A percentile compares a stretch with the other conserved stretches of the same genome.
These are phyloP conservation scores for Botryotinia narcissicola DNA, from an alignment of 2,329 filamentous ascomycete genomes.

Conservation along the genomic window DNA sequence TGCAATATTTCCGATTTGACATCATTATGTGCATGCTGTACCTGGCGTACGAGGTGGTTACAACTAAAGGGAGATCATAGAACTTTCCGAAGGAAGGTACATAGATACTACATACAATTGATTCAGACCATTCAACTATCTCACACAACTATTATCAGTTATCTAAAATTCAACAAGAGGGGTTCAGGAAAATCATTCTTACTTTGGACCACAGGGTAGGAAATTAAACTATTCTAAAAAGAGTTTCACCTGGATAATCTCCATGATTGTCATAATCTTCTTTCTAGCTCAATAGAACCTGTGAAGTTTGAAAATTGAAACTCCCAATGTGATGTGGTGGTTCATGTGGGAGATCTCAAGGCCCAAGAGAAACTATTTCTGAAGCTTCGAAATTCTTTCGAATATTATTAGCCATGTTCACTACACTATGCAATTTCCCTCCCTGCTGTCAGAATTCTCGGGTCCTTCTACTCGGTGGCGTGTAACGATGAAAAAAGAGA, in stretches of 20 bases:
- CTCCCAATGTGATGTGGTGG: neutral
- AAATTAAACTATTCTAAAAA: neutral
- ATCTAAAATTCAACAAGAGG: neutral
- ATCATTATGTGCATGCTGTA: constrained; percentile 15
- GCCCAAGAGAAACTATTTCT: constrained; percentile 7
- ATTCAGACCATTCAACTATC: neutral
- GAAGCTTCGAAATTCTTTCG: neutral
- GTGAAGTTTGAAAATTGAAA: neutral
- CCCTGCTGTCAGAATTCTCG: constrained; percentile 20
- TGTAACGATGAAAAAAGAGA: constrained; percentile 11
- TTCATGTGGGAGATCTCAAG: neutral
- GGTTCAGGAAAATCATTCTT: neutral
- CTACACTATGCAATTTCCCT: constrained; percentile 2
- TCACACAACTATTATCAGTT: neutral
- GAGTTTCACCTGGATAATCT: neutral
- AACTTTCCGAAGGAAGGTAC: constrained; percentile 6
- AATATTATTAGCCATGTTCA: neutral
- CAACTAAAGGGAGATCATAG: constrained; percentile 11
- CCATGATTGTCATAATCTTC: neutral
- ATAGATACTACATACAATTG: neutral
- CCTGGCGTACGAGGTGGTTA: constrained; percentile 9
- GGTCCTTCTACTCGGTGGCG: constrained; percentile 20
- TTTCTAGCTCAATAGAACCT: neutral
- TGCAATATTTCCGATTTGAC: constrained; percentile 17
- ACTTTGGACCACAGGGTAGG: neutral